Percentiles rank a stretch among this genome's conserved stretches.
Conservation (phyloP, 2,329 filamentous ascomycete genomes). For the Aureobasidium uvarum region DNA sequence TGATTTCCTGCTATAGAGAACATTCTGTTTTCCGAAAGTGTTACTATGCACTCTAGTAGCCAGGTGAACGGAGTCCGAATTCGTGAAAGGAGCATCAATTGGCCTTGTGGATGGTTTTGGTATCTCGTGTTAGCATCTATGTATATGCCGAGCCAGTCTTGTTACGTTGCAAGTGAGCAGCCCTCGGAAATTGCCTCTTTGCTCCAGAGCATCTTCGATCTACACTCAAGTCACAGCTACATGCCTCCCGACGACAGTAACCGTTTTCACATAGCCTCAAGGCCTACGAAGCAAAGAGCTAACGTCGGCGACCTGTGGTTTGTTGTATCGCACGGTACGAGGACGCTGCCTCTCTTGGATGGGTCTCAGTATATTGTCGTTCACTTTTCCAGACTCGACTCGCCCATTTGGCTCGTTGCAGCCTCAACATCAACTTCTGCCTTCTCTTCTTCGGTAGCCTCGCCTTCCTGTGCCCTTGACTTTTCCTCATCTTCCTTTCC, state of each 20-base stretch:
- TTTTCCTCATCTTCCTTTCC: constrained; percentile 42
- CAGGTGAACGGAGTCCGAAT: background rate
- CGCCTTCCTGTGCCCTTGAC: constrained; percentile 27
- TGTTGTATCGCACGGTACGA: background rate
- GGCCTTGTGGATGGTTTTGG: background rate
- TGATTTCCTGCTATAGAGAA: too few species aligned
- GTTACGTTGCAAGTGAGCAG: background rate
- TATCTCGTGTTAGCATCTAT: background rate
- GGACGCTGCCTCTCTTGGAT: background rate
- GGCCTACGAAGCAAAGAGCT: background rate
- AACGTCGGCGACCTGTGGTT: background rate
- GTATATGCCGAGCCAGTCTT: background rate
- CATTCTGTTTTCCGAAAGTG: too few species aligned
- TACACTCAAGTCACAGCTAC: background rate
- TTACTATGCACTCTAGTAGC: too few species aligned
- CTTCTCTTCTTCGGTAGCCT: constrained; percentile 24
- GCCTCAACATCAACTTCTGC: constrained; percentile 24
- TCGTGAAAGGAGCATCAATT: background rate
- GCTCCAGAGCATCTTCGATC: background rate
- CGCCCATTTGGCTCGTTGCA: constrained; percentile 17
- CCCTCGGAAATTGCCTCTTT: background rate
- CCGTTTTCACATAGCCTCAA: background rate
- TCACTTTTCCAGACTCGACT: constrained; percentile 22
- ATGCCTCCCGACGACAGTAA: background rate
- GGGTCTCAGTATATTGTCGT: background rate